These are phyloP conservation scores for Vitis hybrid DNA, from an alignment of 177 flowering plant genomes.

Conservation along the genomic window DNA sequence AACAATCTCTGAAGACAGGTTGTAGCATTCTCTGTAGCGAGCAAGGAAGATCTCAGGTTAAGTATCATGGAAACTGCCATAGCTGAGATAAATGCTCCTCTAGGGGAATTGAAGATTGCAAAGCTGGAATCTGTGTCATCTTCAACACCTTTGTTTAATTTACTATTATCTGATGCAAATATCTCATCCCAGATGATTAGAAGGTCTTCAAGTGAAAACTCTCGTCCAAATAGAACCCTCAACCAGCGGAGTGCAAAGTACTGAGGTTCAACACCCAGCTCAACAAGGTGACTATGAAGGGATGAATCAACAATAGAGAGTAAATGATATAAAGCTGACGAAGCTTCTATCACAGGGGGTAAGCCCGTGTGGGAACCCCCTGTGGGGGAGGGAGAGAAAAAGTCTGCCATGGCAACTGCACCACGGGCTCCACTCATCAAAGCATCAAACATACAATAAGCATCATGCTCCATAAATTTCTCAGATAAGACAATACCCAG, in stretches of 20 bases:
- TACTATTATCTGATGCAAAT: constrained; percentile 61
- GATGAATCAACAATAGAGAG: constrained; percentile 81
- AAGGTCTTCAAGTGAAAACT: constrained; percentile 68
- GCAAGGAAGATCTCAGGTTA: constrained; percentile 75
- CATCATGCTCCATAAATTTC: constrained; percentile 95
- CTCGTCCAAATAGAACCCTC: constrained; percentile 90
- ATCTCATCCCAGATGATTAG: constrained; percentile 89
- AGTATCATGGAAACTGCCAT: constrained; percentile 92
- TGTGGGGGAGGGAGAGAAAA: constrained; percentile 60
- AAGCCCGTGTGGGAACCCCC: constrained; percentile 51
- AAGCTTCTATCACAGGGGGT: constrained; percentile 89
- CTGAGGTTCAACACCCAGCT: constrained; percentile 95
- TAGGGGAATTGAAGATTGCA: constrained; percentile 49
- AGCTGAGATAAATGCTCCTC: constrained; percentile 82
- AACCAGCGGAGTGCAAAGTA: constrained; percentile 97
- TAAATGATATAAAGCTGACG: constrained; percentile 80
- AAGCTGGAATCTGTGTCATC: constrained; percentile 29
- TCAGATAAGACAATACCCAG: constrained; percentile 84
- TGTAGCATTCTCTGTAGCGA: constrained; percentile 86
- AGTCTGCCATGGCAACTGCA: constrained; percentile 78
- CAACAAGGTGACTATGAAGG: constrained; percentile 78
- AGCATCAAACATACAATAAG: constrained; percentile 94
- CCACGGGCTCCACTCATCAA: constrained; percentile 81
- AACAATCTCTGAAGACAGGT: constrained; percentile 81
- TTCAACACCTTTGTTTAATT: constrained; percentile 21